These are phyloP conservation scores for Silene vulgaris DNA, from an alignment of 179 eudicot species.

Conservation along the genomic window DNA sequence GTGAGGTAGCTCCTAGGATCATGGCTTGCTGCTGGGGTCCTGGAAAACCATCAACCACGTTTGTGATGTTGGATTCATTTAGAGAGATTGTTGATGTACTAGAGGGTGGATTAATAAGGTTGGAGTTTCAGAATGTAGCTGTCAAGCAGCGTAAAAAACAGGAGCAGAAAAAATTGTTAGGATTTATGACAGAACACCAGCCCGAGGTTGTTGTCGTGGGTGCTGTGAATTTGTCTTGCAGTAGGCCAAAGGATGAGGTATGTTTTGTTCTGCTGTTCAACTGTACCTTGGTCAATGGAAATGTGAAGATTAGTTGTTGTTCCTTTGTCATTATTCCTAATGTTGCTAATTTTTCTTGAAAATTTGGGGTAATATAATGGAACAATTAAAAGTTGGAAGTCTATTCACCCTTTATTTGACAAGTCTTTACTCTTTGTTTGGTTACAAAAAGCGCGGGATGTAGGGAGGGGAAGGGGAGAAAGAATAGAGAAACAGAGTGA, in stretches of 20 bases:
- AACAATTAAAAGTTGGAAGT: too few relatives aligned
- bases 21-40: slow-evolving; percentile 99
- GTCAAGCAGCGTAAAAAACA: slow-evolving; percentile 87
- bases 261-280: neutral
- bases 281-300: too few relatives aligned
- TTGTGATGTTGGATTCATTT: slow-evolving; percentile 93
- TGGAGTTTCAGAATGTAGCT: slow-evolving; percentile 56
- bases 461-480: too few relatives aligned
- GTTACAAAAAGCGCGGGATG: too few relatives aligned
- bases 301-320: too few relatives aligned
- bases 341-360: too few relatives aligned
- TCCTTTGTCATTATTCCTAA: too few relatives aligned
- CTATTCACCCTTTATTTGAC: too few relatives aligned
- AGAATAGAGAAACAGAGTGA: too few relatives aligned
- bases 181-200: slow-evolving; percentile 91
- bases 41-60: slow-evolving; percentile 86
- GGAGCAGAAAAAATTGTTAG: slow-evolving; percentile 74
- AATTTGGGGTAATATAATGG: too few relatives aligned
- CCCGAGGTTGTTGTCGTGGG: slow-evolving; percentile 90
- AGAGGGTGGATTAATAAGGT: slow-evolving; percentile 70
- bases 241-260: slow-evolving; percentile 90
- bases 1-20: slow-evolving; percentile 86
- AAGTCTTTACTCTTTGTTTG: too few relatives aligned
- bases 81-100: slow-evolving; percentile 86
- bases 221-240: slow-evolving; percentile 76